Percentiles rank a stretch among this genome's conserved stretches.
Conservation (phyloP, 208 protist species). For the Spongospora subterranea region DNA sequence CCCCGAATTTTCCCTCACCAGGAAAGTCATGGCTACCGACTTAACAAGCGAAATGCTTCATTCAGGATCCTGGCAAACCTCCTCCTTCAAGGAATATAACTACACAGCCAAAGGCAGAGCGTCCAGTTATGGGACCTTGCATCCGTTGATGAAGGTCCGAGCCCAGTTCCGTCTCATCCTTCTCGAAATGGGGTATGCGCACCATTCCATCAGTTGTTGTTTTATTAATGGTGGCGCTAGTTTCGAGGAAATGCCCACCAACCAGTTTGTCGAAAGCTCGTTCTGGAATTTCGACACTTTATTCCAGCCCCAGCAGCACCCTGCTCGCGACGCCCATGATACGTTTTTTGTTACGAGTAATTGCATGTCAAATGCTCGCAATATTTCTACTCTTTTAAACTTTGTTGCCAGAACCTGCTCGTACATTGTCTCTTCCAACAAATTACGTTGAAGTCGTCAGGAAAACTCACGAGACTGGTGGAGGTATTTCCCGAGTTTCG, state of each 20-base stretch:
- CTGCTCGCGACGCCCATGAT: slow-evolving; percentile 98
- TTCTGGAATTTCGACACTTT: slow-evolving; percentile 99
- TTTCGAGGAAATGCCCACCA: slow-evolving; percentile 99
- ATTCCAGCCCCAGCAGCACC: slow-evolving; percentile 99
- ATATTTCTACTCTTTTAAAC: neutral
- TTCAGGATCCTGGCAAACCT: slow-evolving; percentile 83
- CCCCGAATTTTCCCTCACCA: neutral
- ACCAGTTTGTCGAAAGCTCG: slow-evolving; percentile 96
- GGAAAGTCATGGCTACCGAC: slow-evolving; percentile 56
- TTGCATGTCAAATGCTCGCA: too few species aligned
- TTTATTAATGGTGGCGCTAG: slow-evolving; percentile 66
- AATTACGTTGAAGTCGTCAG: slow-evolving; percentile 89
- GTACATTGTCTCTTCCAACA: slow-evolving; percentile 1
- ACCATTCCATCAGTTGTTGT: neutral
- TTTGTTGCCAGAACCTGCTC: neutral
- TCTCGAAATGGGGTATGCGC: slow-evolving; percentile 88
- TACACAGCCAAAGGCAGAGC: slow-evolving; percentile 86
- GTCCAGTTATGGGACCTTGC: slow-evolving; percentile 87
- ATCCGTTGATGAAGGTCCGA: slow-evolving; percentile 97
- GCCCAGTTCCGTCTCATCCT: slow-evolving; percentile 98
- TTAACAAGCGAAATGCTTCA: slow-evolving; percentile 66
- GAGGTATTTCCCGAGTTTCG: slow-evolving; percentile 78
- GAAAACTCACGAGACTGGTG: slow-evolving; percentile 89
- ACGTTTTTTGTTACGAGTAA: slow-evolving; percentile 96
- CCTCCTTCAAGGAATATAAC: slow-evolving; percentile 95